phyloP scores from a whole-genome alignment of 106 monocot species.

The Iris macrosiphon region DNA sequence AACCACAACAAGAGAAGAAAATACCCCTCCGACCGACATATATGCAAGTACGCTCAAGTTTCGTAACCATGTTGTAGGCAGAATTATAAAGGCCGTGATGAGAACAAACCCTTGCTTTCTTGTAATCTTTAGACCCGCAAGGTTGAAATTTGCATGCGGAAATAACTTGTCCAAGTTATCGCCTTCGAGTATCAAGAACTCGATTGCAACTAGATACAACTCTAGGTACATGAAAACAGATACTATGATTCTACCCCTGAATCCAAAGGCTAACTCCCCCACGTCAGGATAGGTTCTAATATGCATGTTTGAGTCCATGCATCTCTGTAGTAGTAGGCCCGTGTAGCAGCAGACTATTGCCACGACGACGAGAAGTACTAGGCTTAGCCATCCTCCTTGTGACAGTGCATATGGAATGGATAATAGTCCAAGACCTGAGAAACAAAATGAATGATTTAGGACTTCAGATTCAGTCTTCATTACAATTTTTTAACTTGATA shows the following conservation, averaged over 20 bases:
- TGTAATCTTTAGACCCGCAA: conserved; percentile 22
- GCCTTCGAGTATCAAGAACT: conserved; percentile 78
- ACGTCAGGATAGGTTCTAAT: conserved; percentile 84
- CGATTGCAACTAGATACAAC: conserved; percentile 61
- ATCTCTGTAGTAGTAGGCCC: conserved; percentile 55
- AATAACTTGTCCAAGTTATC: conserved; percentile 81
- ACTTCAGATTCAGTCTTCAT: neutral
- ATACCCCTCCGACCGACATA: conserved; percentile 55
- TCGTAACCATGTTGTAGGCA: conserved; percentile 81
- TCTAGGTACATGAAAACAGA: conserved; percentile 81
- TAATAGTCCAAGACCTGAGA: conserved; percentile 66
- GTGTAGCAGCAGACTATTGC: conserved; percentile 74
- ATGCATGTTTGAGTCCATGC: conserved; percentile 61
- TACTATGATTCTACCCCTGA: conserved; percentile 44
- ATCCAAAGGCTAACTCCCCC: conserved; percentile 76
- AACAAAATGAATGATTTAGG: neutral
- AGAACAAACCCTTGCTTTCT: conserved; percentile 63
- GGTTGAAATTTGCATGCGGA: conserved; percentile 21
- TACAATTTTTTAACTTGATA: neutral
- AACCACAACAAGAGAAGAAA: conserved; percentile 52
- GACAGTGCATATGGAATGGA: conserved; percentile 80
- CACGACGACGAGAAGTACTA: conserved; percentile 41
- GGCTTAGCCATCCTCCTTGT: conserved; percentile 77
- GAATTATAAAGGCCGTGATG: conserved; percentile 38
- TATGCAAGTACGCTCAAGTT: conserved; percentile 61